Percentiles rank a stretch among this genome's conserved stretches.
Evolutionary conservation across 768 basidiomycete species (phyloP).

Genomic region (Panaeolus papilionaceus): DNA sequence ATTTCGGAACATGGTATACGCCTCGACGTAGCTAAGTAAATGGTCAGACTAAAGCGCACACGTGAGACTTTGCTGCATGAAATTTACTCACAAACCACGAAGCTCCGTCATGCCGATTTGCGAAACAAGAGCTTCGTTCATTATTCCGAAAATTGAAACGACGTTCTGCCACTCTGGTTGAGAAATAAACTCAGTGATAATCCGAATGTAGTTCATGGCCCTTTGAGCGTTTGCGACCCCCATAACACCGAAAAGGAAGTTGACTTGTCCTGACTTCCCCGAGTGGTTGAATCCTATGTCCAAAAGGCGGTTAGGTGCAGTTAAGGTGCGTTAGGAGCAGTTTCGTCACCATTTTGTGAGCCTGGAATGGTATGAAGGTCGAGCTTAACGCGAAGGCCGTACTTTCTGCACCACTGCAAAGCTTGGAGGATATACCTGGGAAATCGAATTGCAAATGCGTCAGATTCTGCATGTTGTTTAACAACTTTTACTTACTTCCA

Average conservation of each 20-base stretch:
- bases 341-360: conserved; percentile 65
- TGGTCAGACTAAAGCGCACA: conserved; percentile 15
- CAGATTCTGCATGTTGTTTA: background rate
- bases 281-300: conserved; percentile 60
- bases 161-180: conserved; percentile 77
- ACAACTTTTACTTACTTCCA: conserved; percentile 64
- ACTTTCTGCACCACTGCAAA: conserved; percentile 83
- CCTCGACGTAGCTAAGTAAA: conserved; percentile 55
- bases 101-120: conserved; percentile 64
- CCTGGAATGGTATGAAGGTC: conserved; percentile 84
- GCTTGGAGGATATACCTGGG: conserved; percentile 76
- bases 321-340: background rate
- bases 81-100: conserved; percentile 65
- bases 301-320: conserved; percentile 3
- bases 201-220: conserved; percentile 78
- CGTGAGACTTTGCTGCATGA: conserved; percentile 30
- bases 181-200: conserved; percentile 82
- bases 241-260: conserved; percentile 80
- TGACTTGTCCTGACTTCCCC: conserved; percentile 64
- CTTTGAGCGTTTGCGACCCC: conserved; percentile 88
- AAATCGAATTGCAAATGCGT: background rate
- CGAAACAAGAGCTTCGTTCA: conserved; percentile 63
- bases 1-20: conserved; percentile 67
- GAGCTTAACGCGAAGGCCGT: conserved; percentile 80
- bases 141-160: conserved; percentile 65